phyloP scores from a whole-genome alignment of 2,329 filamentous ascomycete genomes.

The Ustilaginoidea virens region DNA sequence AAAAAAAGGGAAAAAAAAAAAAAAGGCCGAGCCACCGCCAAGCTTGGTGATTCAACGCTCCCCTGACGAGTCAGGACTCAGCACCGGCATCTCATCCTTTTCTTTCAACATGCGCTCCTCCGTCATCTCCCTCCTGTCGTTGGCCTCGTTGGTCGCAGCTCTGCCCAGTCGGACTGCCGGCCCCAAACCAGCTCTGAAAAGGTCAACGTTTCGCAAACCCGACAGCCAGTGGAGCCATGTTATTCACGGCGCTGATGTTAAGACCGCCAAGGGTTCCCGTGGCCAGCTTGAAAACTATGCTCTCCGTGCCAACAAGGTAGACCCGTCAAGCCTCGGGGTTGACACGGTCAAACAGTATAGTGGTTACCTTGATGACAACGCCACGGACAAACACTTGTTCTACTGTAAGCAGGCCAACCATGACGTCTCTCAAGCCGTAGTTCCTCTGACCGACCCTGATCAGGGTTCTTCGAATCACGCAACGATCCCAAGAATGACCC shows the following conservation, averaged over 20 bases:
- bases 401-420: no score
- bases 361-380: conserved; percentile 89
- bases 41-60: no score
- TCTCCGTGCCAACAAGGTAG: conserved; percentile 77
- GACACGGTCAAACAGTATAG: conserved; percentile 95
- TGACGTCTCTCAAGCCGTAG: no score
- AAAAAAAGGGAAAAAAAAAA: neutral
- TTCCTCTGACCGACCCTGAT: no score
- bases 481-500: conserved; percentile 94
- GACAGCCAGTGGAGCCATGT: conserved; percentile 1
- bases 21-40: no score
- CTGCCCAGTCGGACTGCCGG: neutral
- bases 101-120: neutral
- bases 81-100: no score
- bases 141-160: neutral
- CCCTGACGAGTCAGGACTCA: no score
- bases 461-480: conserved; percentile 97
- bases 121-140: neutral
- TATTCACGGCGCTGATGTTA: conserved; percentile 1
- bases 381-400: conserved; percentile 93
- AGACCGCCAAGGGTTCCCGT: neutral
- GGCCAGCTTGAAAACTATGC: conserved; percentile 43
- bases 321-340: conserved; percentile 67
- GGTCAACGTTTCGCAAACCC: neutral
- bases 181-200: neutral